phyloP scores from a whole-genome alignment of 805 yeast species.

The Candida vaughaniae region DNA sequence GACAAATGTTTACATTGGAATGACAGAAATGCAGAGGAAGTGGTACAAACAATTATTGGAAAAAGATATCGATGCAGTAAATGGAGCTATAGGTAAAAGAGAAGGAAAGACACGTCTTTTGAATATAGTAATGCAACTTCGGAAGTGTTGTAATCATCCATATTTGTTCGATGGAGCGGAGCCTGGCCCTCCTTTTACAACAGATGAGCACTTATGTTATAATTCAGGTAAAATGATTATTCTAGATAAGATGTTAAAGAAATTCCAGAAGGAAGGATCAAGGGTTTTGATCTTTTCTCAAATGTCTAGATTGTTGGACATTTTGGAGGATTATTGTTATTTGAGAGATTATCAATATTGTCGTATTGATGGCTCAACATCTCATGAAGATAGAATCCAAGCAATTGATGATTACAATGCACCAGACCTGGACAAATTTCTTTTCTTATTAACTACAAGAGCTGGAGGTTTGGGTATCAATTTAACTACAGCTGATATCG shows the following conservation, averaged over 20 bases:
- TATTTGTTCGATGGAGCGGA: conserved; percentile 98
- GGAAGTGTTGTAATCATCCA: conserved; percentile 97
- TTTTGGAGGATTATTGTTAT: conserved; percentile 87
- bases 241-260: conserved; percentile 75
- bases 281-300: conserved; percentile 90
- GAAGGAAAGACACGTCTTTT: conserved; percentile 89
- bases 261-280: conserved; percentile 73
- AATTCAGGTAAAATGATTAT: conserved; percentile 91
- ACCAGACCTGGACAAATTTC: conserved; percentile 78
- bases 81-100: conserved; percentile 91
- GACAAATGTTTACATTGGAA: conserved; percentile 83
- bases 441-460: conserved; percentile 85
- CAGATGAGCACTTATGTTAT: conserved; percentile 89
- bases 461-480: conserved; percentile 98
- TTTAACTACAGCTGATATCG: conserved; percentile 88
- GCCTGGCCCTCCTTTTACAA: conserved; percentile 97
- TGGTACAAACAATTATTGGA: conserved; percentile 91
- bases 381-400: conserved; percentile 87
- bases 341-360: conserved; percentile 83
- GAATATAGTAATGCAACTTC: conserved; percentile 93
- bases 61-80: conserved; percentile 93
- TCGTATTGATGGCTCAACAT: conserved; percentile 90
- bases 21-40: conserved; percentile 91
- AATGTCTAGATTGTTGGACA: conserved; percentile 88
- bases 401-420: conserved; percentile 91